Base-by-base conservation (phyloP, 2,329 filamentous ascomycete genomes). In the Neoscytalidium dimidiatum region DNA sequence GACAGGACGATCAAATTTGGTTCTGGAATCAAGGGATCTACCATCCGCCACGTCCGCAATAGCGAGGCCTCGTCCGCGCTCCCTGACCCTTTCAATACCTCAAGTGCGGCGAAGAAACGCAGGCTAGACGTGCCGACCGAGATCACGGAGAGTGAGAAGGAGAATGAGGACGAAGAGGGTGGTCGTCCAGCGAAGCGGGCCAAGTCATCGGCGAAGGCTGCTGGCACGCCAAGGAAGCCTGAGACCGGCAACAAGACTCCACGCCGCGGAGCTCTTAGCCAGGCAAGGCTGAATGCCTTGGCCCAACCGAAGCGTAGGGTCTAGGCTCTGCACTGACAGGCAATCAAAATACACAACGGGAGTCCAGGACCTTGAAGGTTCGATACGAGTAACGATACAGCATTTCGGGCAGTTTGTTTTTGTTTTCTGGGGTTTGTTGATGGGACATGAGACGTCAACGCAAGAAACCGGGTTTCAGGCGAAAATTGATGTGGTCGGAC, bases 1-100 rank as follows among this genome's bases (percentile, higher is more conserved):
- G 78, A 77, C 66, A 77, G 78, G 61, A 71, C 74, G 21, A 79
- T 84, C 67, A 74, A 76, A 26, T 84, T 84, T 65, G 77, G 75
- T 14, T 73, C 77, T 6, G 71, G 74, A 29, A 77, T 73, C 6
- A 68, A 62, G 26, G 46, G 49, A 19, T 46, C 57, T 28, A 67
- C 67, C 19, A 80, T 80, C 65, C 77, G 79, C 31, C 75, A 79
- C 63, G 82, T 83, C 23, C 75, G 80, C 43, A 78, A 78, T 69
- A 81, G 82, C 67, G 77, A 81, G 63, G 75, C 75, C 14, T 73
- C 26, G 66, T 68, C 66, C 67, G n/a, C 56, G 48, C 26, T 44
- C 43, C 71, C 73, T 21, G 28, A 48, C 14, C 63, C 41, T 70
- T 72, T 31, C 60, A 49, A 31, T 7, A n/a, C 49, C 57, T 23